Evolutionary conservation across 1,284 basidiomycete species (phyloP), one percentile per base, ranked within the genome.

Genomic region (Marasmius oreades): DNA sequence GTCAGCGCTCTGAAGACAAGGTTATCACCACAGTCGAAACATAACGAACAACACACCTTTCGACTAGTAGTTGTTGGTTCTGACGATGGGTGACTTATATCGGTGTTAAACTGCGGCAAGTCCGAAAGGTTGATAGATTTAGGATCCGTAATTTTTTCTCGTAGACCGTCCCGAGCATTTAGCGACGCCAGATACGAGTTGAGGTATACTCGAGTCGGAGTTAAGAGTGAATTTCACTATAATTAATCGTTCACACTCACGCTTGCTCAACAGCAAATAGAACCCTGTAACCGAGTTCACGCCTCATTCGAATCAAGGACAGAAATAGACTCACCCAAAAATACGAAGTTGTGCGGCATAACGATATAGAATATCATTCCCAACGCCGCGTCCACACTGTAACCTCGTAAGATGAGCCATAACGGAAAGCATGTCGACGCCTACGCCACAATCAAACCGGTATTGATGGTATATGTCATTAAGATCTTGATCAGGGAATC

Each of bases 301-400:
- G 14, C 31, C 24, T 3, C 11, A n/a, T 8, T 61, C 23, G 55
- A 55, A 53, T 7, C 42, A 39, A 52, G 26, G 20, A 54, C 7
- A 54, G 5, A 10, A 23, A 23, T 7, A 23, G 23, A 24, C 45
- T 24, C 14, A 67, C 76, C 76, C 22, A 81, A 62, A 67, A 79
- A 82, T 50, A 81, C 70, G 57, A 80, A 75, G 61, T 79, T 80
- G 37, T 68, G 60, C 0, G 79, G 78, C 78, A 81, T 81, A 3
- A 69, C 66, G 26, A 70, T 68, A 56, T 78, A 82, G 11, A 73
- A 62, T 44, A 80, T 70, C 64, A 77, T 68, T 16, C 76, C 78
- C 28, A 77, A 60, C 2, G 69, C 66, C 6, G 79, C 76, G 57
- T 79, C 73, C 14, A 81, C 55, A 3, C 81, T 82, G 31, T 45